Conservation (phyloP, 1,284 basidiomycete species). For the Austroboletus rostrupii region DNA sequence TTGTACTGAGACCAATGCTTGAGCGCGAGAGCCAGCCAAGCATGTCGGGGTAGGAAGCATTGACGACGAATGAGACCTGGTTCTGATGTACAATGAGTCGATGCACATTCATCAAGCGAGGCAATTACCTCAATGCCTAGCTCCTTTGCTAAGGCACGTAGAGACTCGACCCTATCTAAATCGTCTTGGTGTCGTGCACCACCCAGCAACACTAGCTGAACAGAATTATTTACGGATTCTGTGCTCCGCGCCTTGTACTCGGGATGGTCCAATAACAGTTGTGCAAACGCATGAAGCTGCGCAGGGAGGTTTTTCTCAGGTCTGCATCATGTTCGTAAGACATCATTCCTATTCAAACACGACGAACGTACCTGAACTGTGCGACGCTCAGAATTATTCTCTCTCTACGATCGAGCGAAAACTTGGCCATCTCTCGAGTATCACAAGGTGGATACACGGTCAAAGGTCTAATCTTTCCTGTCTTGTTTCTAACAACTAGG, state of each 20-base stretch:
- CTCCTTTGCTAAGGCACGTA: slow-evolving; percentile 59
- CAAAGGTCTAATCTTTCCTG: slow-evolving; percentile 9
- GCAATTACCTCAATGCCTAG: slow-evolving; percentile 60
- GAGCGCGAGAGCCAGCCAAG: slow-evolving; percentile 68
- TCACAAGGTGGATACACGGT: slow-evolving; percentile 94
- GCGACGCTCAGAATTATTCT: slow-evolving; percentile 82
- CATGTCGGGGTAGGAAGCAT: slow-evolving; percentile 75
- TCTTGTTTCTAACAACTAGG: background rate
- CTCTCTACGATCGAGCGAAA: slow-evolving; percentile 60
- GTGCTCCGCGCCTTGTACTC: slow-evolving; percentile 38
- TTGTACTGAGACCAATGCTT: slow-evolving; percentile 89
- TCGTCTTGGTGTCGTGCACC: slow-evolving; percentile 81
- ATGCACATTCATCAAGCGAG: background rate
- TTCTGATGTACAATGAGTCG: slow-evolving; percentile 40
- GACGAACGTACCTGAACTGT: slow-evolving; percentile 73
- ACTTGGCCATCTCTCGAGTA: slow-evolving; percentile 65
- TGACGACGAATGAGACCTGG: slow-evolving; percentile 77
- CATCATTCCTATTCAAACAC: background rate
- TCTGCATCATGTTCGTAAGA: slow-evolving; percentile 34
- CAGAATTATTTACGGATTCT: slow-evolving; percentile 21
- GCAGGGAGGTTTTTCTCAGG: slow-evolving; percentile 93
- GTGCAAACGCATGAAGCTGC: slow-evolving; percentile 72
- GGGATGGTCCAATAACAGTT: slow-evolving; percentile 59
- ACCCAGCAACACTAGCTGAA: slow-evolving; percentile 75
- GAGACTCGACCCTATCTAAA: slow-evolving; percentile 58